phyloP scores from a whole-genome alignment of 805 yeast species.

The Ogataea pini region DNA sequence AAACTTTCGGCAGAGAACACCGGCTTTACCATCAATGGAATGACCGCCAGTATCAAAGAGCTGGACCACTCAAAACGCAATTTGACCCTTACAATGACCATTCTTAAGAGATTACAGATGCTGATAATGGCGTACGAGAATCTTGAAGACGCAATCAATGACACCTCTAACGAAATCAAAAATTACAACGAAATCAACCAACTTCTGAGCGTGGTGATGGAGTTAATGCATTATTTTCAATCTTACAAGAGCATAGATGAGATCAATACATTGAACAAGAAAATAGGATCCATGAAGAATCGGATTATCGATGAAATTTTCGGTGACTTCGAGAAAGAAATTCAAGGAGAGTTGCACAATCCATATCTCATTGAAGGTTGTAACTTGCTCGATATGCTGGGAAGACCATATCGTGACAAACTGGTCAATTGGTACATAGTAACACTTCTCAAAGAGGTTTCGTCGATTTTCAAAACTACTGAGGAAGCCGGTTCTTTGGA shows the following conservation, averaged over 20 bases:
- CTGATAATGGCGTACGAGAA: constrained; percentile 71
- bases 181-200: constrained; percentile 56
- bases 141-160: constrained; percentile 47
- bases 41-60: constrained; percentile 76
- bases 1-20: constrained; percentile 53
- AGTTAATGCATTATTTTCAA: constrained; percentile 69
- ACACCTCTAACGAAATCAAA: constrained; percentile 25
- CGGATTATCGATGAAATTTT: constrained; percentile 68
- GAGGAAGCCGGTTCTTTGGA: constrained; percentile 97
- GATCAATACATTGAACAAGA: constrained; percentile 63
- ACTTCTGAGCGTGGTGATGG: constrained; percentile 69
- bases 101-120: constrained; percentile 85
- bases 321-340: constrained; percentile 63
- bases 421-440: constrained; percentile 74
- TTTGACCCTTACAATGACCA: constrained; percentile 80
- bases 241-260: constrained; percentile 83
- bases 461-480: constrained; percentile 67
- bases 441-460: constrained; percentile 69
- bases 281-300: constrained; percentile 58
- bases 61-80: constrained; percentile 85
- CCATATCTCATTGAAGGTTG: constrained; percentile 62
- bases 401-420: constrained; percentile 55
- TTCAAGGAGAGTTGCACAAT: constrained; percentile 38
- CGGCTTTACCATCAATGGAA: constrained; percentile 58
- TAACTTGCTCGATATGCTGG: constrained; percentile 64